phyloP scores from a whole-genome alignment of 768 basidiomycete genomes.

The Phaeotremella skinneri region DNA sequence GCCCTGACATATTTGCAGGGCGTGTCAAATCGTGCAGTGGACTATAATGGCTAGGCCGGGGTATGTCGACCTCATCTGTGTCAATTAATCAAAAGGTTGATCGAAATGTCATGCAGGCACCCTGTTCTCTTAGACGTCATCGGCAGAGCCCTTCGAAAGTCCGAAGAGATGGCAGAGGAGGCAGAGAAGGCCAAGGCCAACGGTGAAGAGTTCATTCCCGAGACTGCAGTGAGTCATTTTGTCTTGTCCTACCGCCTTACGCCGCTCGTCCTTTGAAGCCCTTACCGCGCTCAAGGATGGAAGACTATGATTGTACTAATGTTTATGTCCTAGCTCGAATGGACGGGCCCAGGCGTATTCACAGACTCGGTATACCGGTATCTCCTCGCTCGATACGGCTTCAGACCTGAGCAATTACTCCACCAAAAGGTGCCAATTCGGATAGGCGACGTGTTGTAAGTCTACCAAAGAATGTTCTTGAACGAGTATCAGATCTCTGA shows the following conservation, averaged over 20 bases:
- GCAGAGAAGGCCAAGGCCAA: constrained; percentile 18
- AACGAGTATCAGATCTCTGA: neutral
- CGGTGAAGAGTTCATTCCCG: constrained; percentile 32
- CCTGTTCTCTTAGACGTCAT: constrained; percentile 40
- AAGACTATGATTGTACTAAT: neutral
- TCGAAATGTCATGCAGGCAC: constrained; percentile 17
- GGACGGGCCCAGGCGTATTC: constrained; percentile 42
- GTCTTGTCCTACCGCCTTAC: neutral
- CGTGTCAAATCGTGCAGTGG: constrained; percentile 42
- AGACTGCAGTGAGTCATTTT: constrained; percentile 25
- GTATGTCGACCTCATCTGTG: neutral
- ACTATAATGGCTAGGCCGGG: constrained; percentile 37
- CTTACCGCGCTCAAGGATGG: neutral
- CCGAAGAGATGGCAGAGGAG: constrained; percentile 22
- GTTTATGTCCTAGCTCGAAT: constrained; percentile 23
- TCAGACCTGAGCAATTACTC: constrained; percentile 30
- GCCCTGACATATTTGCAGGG: constrained; percentile 7
- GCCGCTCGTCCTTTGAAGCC: neutral
- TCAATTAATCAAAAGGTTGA: neutral
- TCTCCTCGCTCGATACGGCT: constrained; percentile 40
- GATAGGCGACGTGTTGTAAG: constrained; percentile 39
- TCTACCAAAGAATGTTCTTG: no score
- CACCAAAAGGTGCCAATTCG: constrained; percentile 32
- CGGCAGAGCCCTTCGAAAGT: constrained; percentile 28
- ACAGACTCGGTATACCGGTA: constrained; percentile 41